These are phyloP conservation scores for Tagetes erecta DNA, from an alignment of 129 eudicot genomes.

Conservation along the genomic window DNA sequence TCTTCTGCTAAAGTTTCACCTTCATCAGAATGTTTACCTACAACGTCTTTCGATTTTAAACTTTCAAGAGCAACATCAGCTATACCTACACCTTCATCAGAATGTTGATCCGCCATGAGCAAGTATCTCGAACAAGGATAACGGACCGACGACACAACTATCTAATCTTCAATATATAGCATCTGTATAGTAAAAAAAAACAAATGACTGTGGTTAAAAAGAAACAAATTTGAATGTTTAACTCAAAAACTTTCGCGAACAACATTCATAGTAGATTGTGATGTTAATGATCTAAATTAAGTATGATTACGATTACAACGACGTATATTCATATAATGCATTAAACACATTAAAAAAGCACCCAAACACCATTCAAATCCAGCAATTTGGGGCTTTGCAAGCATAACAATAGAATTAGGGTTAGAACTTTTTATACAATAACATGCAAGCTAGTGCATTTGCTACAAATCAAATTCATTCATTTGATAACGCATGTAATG, in stretches of 20 bases:
- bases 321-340: not conserved
- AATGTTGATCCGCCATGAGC: constrained; percentile 58
- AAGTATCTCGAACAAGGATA: constrained; percentile 22
- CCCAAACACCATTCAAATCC: not conserved
- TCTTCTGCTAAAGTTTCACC: not conserved
- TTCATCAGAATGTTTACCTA: constrained; percentile 19
- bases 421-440: not conserved
- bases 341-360: not conserved
- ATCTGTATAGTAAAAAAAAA: constrained; percentile 7
- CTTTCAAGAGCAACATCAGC: constrained; percentile 26
- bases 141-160: not conserved
- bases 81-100: constrained; percentile 23
- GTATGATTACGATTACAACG: too few relatives aligned
- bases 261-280: too few relatives aligned
- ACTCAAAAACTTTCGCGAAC: not conserved
- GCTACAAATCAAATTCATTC: not conserved
- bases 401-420: not conserved
- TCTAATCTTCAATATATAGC: not conserved
- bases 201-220: not conserved
- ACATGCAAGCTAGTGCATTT: not conserved
- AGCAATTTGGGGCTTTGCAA: not conserved
- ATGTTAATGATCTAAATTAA: too few relatives aligned
- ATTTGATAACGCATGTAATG: constrained; percentile 4
- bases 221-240: not conserved
- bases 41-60: constrained; percentile 10